A percentile compares a stretch with the other conserved stretches of the same genome.
Conservation (phyloP, 2,329 filamentous ascomycete species). For the Fusarium metavorans region DNA sequence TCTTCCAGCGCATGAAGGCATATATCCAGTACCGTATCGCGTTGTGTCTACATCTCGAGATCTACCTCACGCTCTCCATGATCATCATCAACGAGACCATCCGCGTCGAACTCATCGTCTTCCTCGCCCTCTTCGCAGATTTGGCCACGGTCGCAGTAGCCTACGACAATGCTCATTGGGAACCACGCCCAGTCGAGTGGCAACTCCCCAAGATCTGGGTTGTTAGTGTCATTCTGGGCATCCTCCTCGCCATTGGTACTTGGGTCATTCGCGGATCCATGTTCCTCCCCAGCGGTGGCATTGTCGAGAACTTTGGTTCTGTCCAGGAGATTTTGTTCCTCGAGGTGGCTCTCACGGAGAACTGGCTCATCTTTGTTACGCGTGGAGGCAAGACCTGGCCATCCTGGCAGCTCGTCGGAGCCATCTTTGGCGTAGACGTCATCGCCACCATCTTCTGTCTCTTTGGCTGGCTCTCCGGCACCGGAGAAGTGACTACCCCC, state of each 20-base stretch:
- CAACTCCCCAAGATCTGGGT: constrained; percentile 30
- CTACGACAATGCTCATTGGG: constrained; percentile 34
- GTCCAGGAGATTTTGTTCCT: constrained; percentile 27
- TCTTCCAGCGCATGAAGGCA: constrained; percentile 32
- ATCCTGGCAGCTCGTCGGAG: constrained; percentile 27
- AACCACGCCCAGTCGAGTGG: constrained; percentile 21
- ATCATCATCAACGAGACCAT: constrained; percentile 34
- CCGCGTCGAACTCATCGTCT: constrained; percentile 13
- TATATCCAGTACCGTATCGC: constrained; percentile 34
- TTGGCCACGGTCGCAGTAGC: constrained; percentile 23
- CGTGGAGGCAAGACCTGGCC: constrained; percentile 31
- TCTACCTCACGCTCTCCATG: constrained; percentile 21
- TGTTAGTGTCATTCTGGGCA: constrained; percentile 14
- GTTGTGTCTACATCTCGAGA: constrained; percentile 16
- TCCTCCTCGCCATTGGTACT: background rate
- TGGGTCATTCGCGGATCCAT: constrained; percentile 8
- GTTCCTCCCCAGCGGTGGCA: background rate
- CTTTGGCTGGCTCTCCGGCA: constrained; percentile 22
- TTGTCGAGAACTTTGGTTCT: constrained; percentile 18
- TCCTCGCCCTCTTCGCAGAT: constrained; percentile 11
- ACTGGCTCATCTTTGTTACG: constrained; percentile 33
- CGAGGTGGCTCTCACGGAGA: constrained; percentile 25
- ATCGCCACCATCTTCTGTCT: constrained; percentile 10
- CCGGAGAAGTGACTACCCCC: background rate
- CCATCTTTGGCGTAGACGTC: constrained; percentile 12